Evolutionary conservation across 2,329 filamentous ascomycete species (phyloP).

Genomic region (Talaromyces sp.): DNA sequence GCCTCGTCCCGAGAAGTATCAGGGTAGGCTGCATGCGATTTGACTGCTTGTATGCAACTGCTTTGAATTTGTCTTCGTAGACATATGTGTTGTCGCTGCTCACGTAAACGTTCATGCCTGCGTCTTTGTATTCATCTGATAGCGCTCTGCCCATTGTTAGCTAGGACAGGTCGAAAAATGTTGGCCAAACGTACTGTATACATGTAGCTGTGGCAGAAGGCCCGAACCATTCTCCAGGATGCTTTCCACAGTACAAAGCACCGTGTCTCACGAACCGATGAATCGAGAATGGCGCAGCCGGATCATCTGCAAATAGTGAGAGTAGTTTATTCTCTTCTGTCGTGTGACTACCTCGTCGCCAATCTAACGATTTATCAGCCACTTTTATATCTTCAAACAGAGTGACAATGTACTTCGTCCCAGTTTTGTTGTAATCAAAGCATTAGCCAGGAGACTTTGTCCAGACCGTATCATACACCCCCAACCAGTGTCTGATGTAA

Average conservation of each 20-base stretch:
- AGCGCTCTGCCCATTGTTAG: conserved; percentile 58
- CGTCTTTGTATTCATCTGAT: conserved; percentile 59
- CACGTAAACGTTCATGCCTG: conserved; percentile 74
- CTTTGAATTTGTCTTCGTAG: conserved; percentile 83
- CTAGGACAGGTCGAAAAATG: not conserved
- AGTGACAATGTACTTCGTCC: conserved; percentile 63
- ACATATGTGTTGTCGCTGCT: conserved; percentile 88
- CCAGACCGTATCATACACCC: conserved; percentile 98
- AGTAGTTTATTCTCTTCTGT: conserved; percentile 67
- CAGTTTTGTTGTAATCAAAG: conserved; percentile 66
- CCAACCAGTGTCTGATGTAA: conserved; percentile 93
- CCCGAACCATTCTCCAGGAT: conserved; percentile 97
- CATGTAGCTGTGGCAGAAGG: conserved; percentile 93
- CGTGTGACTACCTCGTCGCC: conserved; percentile 62
- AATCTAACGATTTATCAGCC: conserved; percentile 53
- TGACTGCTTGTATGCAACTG: conserved; percentile 65
- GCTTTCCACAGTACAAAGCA: conserved; percentile 81
- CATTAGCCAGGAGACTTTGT: conserved; percentile 86
- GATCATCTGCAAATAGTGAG: conserved; percentile 80
- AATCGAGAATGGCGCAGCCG: conserved; percentile 84
- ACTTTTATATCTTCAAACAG: not conserved
- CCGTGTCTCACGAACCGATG: conserved; percentile 91
- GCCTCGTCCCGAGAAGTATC: conserved; percentile 79
- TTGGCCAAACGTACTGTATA: conserved; percentile 66
- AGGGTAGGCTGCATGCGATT: conserved; percentile 74